These are phyloP conservation scores for Opeltia flavorubescens DNA, from an alignment of 495 filamentous ascomycete genomes.

Conservation along the genomic window DNA sequence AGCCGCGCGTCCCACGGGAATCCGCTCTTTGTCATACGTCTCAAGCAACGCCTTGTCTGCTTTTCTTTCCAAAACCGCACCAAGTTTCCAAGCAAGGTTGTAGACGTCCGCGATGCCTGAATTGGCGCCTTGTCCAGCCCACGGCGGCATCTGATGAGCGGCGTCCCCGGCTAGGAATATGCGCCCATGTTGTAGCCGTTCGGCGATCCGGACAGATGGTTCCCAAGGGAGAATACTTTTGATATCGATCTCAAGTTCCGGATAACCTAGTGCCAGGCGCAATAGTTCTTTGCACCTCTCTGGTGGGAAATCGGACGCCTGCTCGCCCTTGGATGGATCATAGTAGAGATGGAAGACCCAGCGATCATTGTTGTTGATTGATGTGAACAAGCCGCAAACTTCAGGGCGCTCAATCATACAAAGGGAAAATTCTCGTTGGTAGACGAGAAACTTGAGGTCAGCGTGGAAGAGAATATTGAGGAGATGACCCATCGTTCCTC, in stretches of 20 bases:
- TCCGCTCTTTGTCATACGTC: conserved; percentile 35
- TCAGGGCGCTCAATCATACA: conserved; percentile 15
- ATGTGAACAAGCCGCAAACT: conserved; percentile 15
- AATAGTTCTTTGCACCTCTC: conserved; percentile 12
- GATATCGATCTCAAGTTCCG: conserved; percentile 13
- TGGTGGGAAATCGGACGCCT: conserved; percentile 12
- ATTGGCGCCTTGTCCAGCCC: conserved; percentile 35
- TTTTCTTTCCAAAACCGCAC: conserved; percentile 28
- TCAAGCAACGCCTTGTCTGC: conserved; percentile 28
- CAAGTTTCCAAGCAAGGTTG: conserved; percentile 35
- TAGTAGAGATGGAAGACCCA: conserved; percentile 17
- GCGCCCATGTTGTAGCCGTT: conserved; percentile 20
- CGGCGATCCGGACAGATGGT: conserved; percentile 11
- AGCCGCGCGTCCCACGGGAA: conserved; percentile 23
- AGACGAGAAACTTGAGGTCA: conserved; percentile 15
- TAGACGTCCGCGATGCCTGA: conserved; percentile 33
- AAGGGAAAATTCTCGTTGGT: conserved; percentile 15
- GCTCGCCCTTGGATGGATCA: conserved; percentile 12
- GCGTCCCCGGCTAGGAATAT: conserved; percentile 37
- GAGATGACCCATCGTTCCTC: conserved; percentile 22
- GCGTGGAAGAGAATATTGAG: conserved; percentile 27
- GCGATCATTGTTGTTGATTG: conserved; percentile 23
- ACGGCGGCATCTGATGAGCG: conserved; percentile 33
- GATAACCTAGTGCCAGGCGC: conserved; percentile 9
- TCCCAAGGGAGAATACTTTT: conserved; percentile 11